A percentile compares a stretch with the other conserved stretches of the same genome.
phyloP scores from a whole-genome alignment of 495 filamentous ascomycete species.

The Xylaria nigripes region DNA sequence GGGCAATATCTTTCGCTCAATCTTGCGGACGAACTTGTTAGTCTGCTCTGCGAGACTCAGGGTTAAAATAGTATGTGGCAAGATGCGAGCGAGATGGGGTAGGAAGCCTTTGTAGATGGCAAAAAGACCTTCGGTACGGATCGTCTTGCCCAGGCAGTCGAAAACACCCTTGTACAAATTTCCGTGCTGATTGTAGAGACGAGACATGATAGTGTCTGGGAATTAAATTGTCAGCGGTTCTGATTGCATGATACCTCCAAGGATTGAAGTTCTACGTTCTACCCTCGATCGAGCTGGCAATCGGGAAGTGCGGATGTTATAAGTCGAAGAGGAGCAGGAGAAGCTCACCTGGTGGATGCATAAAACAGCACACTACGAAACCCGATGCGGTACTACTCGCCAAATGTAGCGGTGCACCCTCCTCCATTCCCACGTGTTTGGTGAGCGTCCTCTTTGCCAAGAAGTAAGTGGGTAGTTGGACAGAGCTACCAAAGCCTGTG shows the following conservation, averaged over 20 bases:
- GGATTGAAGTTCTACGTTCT: too few relatives aligned
- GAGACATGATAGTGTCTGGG: constrained; percentile 92
- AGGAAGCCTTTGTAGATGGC: constrained; percentile 98
- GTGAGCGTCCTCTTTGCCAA: constrained; percentile 85
- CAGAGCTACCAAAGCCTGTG: constrained; percentile 89
- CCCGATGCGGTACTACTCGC: constrained; percentile 83
- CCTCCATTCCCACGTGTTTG: constrained; percentile 76
- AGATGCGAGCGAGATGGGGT: constrained; percentile 86
- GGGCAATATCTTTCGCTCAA: constrained; percentile 60
- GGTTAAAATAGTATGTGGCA: constrained; percentile 91
- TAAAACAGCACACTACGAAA: constrained; percentile 93
- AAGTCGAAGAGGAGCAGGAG: not conserved
- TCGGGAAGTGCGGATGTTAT: not conserved
- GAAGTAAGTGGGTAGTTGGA: constrained; percentile 97
- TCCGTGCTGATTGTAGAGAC: constrained; percentile 98
- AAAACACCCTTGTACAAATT: constrained; percentile 89
- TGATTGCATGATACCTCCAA: not conserved
- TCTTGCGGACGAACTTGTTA: constrained; percentile 74
- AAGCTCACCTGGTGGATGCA: constrained; percentile 85
- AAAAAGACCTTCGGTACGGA: constrained; percentile 81
- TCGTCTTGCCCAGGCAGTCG: constrained; percentile 85
- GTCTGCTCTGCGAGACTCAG: constrained; percentile 94
- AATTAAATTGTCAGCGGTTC: constrained; percentile 6
- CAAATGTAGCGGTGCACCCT: constrained; percentile 83
- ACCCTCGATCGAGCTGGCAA: not conserved